A percentile compares a stretch with the other conserved stretches of the same genome.
phyloP scores from a whole-genome alignment of 2,329 filamentous ascomycete species.

The Xylaria sp. region DNA sequence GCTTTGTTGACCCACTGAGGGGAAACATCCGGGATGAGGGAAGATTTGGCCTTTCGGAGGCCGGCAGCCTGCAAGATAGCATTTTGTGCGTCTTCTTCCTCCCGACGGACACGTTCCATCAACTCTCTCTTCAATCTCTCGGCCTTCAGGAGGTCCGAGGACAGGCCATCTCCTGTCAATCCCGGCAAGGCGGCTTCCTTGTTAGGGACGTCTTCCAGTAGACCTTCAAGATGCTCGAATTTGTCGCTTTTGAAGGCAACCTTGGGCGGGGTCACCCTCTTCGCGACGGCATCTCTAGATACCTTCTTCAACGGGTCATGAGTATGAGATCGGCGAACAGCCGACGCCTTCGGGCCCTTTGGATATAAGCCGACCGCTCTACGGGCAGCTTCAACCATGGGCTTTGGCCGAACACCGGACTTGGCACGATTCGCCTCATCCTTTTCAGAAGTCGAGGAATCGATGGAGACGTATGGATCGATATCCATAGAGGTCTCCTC shows the following conservation, averaged over 20 bases:
- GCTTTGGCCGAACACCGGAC: too few relatives aligned
- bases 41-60: slow-evolving; percentile 21
- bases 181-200: slow-evolving; percentile 25
- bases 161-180: slow-evolving; percentile 16
- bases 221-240: neutral
- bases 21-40: slow-evolving; percentile 21
- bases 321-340: neutral
- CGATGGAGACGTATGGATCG: slow-evolving; percentile 4
- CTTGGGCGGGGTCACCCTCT: too few relatives aligned
- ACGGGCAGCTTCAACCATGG: slow-evolving; percentile 7
- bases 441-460: neutral
- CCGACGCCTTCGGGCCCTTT: neutral
- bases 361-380: slow-evolving; percentile 14
- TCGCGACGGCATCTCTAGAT: too few relatives aligned
- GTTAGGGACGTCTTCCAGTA: slow-evolving; percentile 25
- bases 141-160: slow-evolving; percentile 12
- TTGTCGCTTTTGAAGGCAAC: too few relatives aligned
- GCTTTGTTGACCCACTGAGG: slow-evolving; percentile 25
- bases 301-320: too few relatives aligned
- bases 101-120: slow-evolving; percentile 14
- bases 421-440: too few relatives aligned
- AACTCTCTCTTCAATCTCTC: slow-evolving; percentile 13
- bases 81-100: slow-evolving; percentile 12
- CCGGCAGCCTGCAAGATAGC: slow-evolving; percentile 19
- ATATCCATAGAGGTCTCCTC: slow-evolving; percentile 13